Percentiles rank a stretch among this genome's conserved stretches.
These are phyloP conservation scores for Trypanosoma avium DNA, from an alignment of 208 protist species.

Conservation along the genomic window DNA sequence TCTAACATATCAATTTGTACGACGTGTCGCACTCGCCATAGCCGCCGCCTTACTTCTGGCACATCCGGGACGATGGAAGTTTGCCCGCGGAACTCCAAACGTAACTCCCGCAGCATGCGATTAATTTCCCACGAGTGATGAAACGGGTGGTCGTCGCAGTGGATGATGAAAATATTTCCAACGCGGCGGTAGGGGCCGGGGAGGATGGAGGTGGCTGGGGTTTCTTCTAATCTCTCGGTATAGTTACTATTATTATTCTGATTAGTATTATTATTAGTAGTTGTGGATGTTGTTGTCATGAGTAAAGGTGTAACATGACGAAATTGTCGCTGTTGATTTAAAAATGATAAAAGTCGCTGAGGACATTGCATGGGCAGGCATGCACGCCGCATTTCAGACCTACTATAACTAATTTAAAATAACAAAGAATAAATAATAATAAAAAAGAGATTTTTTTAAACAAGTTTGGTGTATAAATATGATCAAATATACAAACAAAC, in stretches of 20 bases:
- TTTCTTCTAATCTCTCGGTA: too few relatives aligned
- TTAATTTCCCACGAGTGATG: slow-evolving; percentile 87
- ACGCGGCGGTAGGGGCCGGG: slow-evolving; percentile 72
- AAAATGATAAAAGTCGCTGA: too few relatives aligned
- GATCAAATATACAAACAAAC: too few relatives aligned
- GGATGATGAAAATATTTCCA: slow-evolving; percentile 83
- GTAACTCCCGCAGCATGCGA: slow-evolving; percentile 74
- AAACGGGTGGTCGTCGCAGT: slow-evolving; percentile 80
- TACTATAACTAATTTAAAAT: background rate
- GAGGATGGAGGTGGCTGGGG: slow-evolving; percentile 24
- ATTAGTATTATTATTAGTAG: background rate
- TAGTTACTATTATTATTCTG: background rate
- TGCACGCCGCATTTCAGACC: slow-evolving; percentile 13
- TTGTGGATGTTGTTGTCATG: background rate
- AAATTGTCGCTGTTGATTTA: background rate
- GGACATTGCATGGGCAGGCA: slow-evolving; percentile 7
- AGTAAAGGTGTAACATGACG: background rate
- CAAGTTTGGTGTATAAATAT: too few relatives aligned
- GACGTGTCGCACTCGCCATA: slow-evolving; percentile 78
- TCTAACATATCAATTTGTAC: slow-evolving; percentile 76
- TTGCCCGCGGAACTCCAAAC: slow-evolving; percentile 84
- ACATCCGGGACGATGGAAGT: slow-evolving; percentile 81
- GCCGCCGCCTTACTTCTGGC: slow-evolving; percentile 60
- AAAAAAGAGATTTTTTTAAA: too few relatives aligned
- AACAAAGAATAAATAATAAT: slow-evolving; percentile 8